phyloP scores from a whole-genome alignment of 2,329 filamentous ascomycete species.

The Sarocladium kiliense region DNA sequence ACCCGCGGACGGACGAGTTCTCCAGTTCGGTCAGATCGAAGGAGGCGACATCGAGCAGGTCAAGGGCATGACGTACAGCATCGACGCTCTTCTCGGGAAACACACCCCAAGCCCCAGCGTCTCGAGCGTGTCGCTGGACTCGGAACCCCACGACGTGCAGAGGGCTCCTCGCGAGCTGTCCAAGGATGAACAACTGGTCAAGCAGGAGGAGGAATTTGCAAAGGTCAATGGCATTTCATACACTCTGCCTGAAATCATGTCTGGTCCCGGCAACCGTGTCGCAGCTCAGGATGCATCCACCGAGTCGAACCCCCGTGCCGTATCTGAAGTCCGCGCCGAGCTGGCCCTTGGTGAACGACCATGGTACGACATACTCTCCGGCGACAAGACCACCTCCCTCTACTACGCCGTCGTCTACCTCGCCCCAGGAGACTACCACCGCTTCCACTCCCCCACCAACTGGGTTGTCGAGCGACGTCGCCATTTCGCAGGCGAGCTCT shows the following conservation, averaged over 20 bases:
- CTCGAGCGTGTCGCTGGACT: conserved; percentile 25
- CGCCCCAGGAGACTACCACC: conserved; percentile 95
- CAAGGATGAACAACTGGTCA: conserved; percentile 61
- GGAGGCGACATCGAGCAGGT: conserved; percentile 96
- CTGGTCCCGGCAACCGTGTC: conserved; percentile 54
- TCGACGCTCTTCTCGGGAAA: conserved; percentile 84
- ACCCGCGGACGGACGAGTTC: conserved; percentile 82
- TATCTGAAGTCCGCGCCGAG: conserved; percentile 78
- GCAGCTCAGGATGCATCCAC: conserved; percentile 70
- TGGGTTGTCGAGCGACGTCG: conserved; percentile 94
- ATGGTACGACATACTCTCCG: conserved; percentile 65
- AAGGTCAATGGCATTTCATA: conserved; percentile 93
- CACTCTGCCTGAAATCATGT: conserved; percentile 81
- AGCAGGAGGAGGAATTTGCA: conserved; percentile 87
- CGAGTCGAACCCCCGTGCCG: conserved; percentile 56
- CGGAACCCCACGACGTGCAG: conserved; percentile 18
- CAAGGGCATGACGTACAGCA: conserved; percentile 95
- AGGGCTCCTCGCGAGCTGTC: conserved; percentile 23
- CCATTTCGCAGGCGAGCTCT: conserved; percentile 97
- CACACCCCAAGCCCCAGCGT: conserved; percentile 52
- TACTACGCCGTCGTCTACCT: conserved; percentile 97
- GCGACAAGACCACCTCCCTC: conserved; percentile 62
- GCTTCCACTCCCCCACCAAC: conserved; percentile 90
- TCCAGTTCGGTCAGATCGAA: conserved; percentile 89
- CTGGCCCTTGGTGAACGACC: conserved; percentile 66